Evolutionary conservation across 306 rosid species (phyloP), one percentile per base, ranked within the genome.

Genomic region (Casuarina glauca): DNA sequence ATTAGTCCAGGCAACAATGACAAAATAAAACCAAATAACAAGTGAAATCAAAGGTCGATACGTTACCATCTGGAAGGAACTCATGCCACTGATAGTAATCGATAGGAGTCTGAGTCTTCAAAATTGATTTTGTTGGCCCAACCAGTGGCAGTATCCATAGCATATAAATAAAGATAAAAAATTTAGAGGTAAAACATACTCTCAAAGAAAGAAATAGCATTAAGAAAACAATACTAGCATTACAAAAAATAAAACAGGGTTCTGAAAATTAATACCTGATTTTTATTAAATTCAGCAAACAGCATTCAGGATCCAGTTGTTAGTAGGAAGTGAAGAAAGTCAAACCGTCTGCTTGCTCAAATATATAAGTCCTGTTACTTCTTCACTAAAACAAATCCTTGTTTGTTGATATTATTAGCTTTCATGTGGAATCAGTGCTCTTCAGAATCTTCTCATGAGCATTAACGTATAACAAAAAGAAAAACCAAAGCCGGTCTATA

Each of bases 61-160:
- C 57, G 52, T 82, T 86, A 95, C 98, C 97, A 78, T 88, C 79
- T 32, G 97, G 97, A 88, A 95, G 92, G 91, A 95, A 89, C 85
- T 95, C 97, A 70, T 91, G 97, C 98, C 98, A 95, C 83, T 95
- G 89, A 81, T 91, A 91, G 87, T 88, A 91, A 73, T 79, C 86
- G 32, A 95, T 82, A 26, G 78, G 77, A 88, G 92, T 91, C 75
- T 76, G 77, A 88, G 92, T 91, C 75, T 76, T 58, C 97, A 92
- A 88, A 82, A 95, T 91, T 79, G 86, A 5, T 75, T 92, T 95
- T 71, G 98, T 95, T 44, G 97, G 98, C 72, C 78, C 93, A 78
- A 95, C 82, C 71, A 95, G 93, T 2, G 98, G 97, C 41, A 41
- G 82, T 86, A 95, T 92, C 98, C 92, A 69, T 84, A 81, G 54